Evolutionary conservation across 164 flowering plant species (phyloP).

Genomic region (Dillenia suffruticosa): DNA sequence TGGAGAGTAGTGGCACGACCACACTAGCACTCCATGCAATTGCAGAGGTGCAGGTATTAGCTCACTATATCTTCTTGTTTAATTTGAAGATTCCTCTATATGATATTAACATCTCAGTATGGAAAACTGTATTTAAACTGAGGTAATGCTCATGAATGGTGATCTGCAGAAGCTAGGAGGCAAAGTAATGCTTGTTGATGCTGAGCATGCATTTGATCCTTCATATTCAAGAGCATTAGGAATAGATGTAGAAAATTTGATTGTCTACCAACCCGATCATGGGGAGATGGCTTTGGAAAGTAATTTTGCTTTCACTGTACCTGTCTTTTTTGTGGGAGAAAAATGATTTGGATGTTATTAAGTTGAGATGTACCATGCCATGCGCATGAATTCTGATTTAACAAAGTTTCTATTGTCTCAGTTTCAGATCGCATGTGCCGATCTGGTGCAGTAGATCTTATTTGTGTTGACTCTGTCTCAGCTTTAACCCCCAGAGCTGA

Average conservation of each 20-base stretch:
- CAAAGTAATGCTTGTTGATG: slow-evolving; percentile 99
- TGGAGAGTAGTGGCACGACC: slow-evolving; percentile 99
- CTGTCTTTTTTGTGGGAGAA: not conserved
- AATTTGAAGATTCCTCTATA: too few relatives aligned
- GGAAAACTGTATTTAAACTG: slow-evolving; percentile 10
- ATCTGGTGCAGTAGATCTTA: slow-evolving; percentile 96
- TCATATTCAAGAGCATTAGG: slow-evolving; percentile 91
- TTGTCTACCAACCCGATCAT: slow-evolving; percentile 96
- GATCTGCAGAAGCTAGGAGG: slow-evolving; percentile 81
- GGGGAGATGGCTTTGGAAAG: slow-evolving; percentile 99
- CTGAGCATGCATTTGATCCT: slow-evolving; percentile 99
- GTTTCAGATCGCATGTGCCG: slow-evolving; percentile 99
- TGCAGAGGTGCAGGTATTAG: slow-evolving; percentile 93
- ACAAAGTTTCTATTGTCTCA: slow-evolving; percentile 29
- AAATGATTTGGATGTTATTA: not conserved
- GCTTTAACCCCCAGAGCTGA: slow-evolving; percentile 99
- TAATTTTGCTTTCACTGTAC: slow-evolving; percentile 25
- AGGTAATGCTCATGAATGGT: slow-evolving; percentile 13
- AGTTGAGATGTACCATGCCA: not conserved
- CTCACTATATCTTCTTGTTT: too few relatives aligned
- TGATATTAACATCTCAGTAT: not conserved
- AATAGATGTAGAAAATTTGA: slow-evolving; percentile 91
- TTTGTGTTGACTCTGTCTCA: slow-evolving; percentile 96
- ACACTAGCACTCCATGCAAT: slow-evolving; percentile 97
- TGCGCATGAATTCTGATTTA: slow-evolving; percentile 1